phyloP scores from a whole-genome alignment of 371 early-diverging fungal species.

The Modicella reniformis region DNA sequence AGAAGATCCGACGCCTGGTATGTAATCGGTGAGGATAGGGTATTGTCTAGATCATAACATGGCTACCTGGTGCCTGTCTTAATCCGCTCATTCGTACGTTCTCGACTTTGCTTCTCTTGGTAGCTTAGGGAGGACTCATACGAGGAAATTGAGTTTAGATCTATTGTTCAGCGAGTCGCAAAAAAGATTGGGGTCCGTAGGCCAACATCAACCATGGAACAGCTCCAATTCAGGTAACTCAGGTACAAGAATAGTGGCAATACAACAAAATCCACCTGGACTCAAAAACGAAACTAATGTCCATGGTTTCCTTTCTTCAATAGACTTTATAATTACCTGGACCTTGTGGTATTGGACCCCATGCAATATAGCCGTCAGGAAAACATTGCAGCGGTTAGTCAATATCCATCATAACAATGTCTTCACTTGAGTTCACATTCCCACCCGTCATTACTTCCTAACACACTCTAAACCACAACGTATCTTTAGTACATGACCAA shows the following conservation, averaged over 20 bases:
- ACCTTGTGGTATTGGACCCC: conserved; percentile 23
- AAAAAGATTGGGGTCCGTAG: conserved; percentile 19
- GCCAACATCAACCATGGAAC: conserved; percentile 13
- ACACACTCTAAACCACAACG: neutral
- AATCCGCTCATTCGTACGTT: neutral
- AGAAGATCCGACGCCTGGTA: conserved; percentile 26
- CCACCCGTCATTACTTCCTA: too few species aligned
- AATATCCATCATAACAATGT: neutral
- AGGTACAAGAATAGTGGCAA: too few species aligned
- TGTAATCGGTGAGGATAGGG: neutral
- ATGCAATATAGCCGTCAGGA: conserved; percentile 14
- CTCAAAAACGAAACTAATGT: neutral
- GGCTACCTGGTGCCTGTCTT: neutral
- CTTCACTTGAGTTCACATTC: too few species aligned
- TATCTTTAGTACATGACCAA: conserved; percentile 27
- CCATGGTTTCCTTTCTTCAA: neutral
- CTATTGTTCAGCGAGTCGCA: conserved; percentile 18
- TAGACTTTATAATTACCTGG: conserved; percentile 36
- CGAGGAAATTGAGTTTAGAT: conserved; percentile 34
- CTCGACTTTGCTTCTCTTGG: neutral
- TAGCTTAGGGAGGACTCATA: conserved; percentile 25
- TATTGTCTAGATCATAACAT: neutral
- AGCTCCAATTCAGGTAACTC: conserved; percentile 33
- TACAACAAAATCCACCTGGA: too few species aligned
- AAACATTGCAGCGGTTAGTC: conserved; percentile 18